phyloP scores from a whole-genome alignment of 2,329 filamentous ascomycete species.

The Keithomyces neogunnii region DNA sequence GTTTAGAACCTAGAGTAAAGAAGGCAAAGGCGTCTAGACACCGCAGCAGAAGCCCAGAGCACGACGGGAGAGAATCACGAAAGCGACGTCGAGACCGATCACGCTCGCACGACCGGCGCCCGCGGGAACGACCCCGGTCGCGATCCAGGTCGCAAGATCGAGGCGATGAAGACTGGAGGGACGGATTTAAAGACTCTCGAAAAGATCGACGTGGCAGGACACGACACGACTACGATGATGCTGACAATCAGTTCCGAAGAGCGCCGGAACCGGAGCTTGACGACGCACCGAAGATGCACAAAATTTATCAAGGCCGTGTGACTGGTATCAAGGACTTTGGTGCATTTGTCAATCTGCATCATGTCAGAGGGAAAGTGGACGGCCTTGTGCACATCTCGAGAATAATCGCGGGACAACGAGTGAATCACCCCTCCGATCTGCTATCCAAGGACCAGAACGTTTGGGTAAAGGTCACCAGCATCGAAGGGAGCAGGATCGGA shows the following conservation, averaged over 20 bases:
- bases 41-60: conserved; percentile 50
- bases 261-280: conserved; percentile 69
- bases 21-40: conserved; percentile 42
- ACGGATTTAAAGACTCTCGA: conserved; percentile 21
- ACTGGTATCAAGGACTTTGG: conserved; percentile 95
- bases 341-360: conserved; percentile 85
- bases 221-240: conserved; percentile 32
- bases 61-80: conserved; percentile 34
- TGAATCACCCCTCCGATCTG: conserved; percentile 87
- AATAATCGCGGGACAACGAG: conserved; percentile 72
- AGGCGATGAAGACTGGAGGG: conserved; percentile 38
- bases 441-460: conserved; percentile 73
- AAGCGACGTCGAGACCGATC: conserved; percentile 31
- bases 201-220: conserved; percentile 28
- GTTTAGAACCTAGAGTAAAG: conserved; percentile 60
- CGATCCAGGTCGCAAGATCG: conserved; percentile 29
- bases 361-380: conserved; percentile 81
- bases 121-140: conserved; percentile 25
- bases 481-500: conserved; percentile 74
- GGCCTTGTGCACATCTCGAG: conserved; percentile 91
- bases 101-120: conserved; percentile 32
- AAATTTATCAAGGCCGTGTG: conserved; percentile 83
- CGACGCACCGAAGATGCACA: conserved; percentile 70
- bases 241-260: conserved; percentile 53
- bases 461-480: conserved; percentile 85